A percentile compares a stretch with the other conserved stretches of the same genome.
Evolutionary conservation across 768 basidiomycete genomes (phyloP).

Genomic region (Gelatoporia subvermispora): DNA sequence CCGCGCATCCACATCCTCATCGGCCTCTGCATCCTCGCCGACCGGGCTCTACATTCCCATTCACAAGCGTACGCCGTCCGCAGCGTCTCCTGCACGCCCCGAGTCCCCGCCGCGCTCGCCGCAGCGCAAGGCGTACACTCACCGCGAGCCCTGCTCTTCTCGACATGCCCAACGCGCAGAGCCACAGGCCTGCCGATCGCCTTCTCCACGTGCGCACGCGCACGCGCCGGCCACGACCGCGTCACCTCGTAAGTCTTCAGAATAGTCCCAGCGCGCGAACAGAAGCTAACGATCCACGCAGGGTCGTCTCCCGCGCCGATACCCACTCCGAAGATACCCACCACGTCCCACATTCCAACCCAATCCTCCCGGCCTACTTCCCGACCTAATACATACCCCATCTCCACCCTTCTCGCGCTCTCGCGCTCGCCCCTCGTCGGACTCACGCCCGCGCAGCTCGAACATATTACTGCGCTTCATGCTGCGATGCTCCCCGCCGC

Average conservation of each 20-base stretch:
- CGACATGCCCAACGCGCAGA: too few relatives aligned
- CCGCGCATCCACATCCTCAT: neutral
- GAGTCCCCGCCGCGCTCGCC: neutral
- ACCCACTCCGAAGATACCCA: slow-evolving; percentile 19
- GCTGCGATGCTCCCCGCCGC: slow-evolving; percentile 10
- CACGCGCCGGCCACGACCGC: neutral
- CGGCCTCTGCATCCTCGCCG: slow-evolving; percentile 3
- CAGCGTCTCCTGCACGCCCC: slow-evolving; percentile 6
- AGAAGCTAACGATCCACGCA: neutral
- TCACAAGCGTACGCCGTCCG: slow-evolving; percentile 9
- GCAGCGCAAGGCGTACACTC: neutral
- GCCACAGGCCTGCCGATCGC: too few relatives aligned
- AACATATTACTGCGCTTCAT: slow-evolving; percentile 8
- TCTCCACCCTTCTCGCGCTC: slow-evolving; percentile 17
- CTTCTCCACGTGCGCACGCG: too few relatives aligned
- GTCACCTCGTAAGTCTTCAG: neutral
- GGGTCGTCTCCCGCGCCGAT: slow-evolving; percentile 8
- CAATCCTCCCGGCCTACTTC: too few relatives aligned
- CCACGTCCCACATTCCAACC: neutral
- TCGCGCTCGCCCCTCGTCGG: slow-evolving; percentile 10
- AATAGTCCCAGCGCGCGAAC: neutral
- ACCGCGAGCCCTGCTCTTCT: neutral
- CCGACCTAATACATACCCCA: slow-evolving; percentile 14
- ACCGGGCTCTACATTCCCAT: slow-evolving; percentile 5
- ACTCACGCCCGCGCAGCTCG: slow-evolving; percentile 14